These are phyloP conservation scores for Paragyromitra xinjiangensis DNA, from an alignment of 495 filamentous ascomycete species.

Conservation along the genomic window DNA sequence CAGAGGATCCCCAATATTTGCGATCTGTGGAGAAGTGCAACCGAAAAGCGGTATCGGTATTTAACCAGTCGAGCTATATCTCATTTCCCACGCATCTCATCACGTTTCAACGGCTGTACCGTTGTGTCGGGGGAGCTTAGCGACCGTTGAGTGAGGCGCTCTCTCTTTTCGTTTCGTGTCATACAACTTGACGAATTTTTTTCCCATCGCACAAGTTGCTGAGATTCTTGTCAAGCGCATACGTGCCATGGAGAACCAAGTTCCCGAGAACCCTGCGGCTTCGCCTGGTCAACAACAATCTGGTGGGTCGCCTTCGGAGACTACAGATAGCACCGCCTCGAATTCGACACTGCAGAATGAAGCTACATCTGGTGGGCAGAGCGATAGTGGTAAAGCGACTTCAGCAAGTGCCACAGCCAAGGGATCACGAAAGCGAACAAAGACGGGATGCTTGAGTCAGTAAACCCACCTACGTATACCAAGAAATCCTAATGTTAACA, in stretches of 20 bases:
- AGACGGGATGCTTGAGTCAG: constrained; percentile 95
- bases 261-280: constrained; percentile 21
- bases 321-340: constrained; percentile 26
- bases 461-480: constrained; percentile 47
- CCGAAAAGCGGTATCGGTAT: constrained; percentile 26
- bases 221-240: neutral
- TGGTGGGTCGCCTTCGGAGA: constrained; percentile 31
- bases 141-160: constrained; percentile 18
- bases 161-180: constrained; percentile 22
- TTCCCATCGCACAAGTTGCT: neutral
- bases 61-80: constrained; percentile 22
- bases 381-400: constrained; percentile 30
- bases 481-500: constrained; percentile 42
- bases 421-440: constrained; percentile 78
- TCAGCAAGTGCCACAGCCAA: constrained; percentile 52
- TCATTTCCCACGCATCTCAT: neutral
- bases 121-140: constrained; percentile 13
- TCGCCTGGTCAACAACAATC: constrained; percentile 34
- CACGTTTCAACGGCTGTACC: constrained; percentile 27
- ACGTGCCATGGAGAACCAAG: constrained; percentile 34
- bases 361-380: constrained; percentile 6
- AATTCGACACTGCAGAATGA: constrained; percentile 39
- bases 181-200: constrained; percentile 11
- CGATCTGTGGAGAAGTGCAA: constrained; percentile 21
- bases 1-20: constrained; percentile 3